Evolutionary conservation across 1,284 basidiomycete genomes (phyloP).

Genomic region (Malassezia slooffiae): DNA sequence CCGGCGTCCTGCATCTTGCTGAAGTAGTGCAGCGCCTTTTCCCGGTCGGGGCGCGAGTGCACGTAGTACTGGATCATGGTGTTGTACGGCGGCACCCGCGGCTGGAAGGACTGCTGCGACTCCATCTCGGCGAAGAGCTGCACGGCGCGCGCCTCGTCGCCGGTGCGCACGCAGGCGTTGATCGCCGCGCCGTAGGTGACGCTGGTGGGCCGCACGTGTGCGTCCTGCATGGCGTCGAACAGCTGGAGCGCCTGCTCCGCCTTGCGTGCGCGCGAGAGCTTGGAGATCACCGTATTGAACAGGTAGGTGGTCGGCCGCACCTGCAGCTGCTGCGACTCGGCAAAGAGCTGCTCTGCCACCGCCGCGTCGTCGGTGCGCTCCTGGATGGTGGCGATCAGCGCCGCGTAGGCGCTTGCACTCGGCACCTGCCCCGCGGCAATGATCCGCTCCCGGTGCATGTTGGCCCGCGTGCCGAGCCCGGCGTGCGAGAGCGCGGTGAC

Average conservation of each 20-base stretch:
- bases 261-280: constrained; percentile 43
- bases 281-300: constrained; percentile 45
- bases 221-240: constrained; percentile 35
- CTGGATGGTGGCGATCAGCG: constrained; percentile 39
- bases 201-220: constrained; percentile 59
- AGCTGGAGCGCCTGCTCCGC: constrained; percentile 39
- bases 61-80: constrained; percentile 98
- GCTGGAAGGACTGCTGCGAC: constrained; percentile 61
- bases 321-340: constrained; percentile 39
- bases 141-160: constrained; percentile 73
- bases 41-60: constrained; percentile 73
- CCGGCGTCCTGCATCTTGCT: constrained; percentile 57
- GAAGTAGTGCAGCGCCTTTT: constrained; percentile 56
- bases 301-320: constrained; percentile 37
- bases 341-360: constrained; percentile 42
- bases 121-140: constrained; percentile 77
- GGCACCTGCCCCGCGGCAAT: constrained; percentile 34
- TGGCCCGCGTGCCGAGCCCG: constrained; percentile 27
- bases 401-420: constrained; percentile 34
- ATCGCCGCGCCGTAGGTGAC: constrained; percentile 95
- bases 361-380: constrained; percentile 45
- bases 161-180: constrained; percentile 66
- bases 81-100: constrained; percentile 86
- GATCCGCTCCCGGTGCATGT: constrained; percentile 30
- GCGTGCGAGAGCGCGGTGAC: constrained; percentile 41